Conservation (phyloP, 768 basidiomycete species). For the Paxillus ammoniavirescens region DNA sequence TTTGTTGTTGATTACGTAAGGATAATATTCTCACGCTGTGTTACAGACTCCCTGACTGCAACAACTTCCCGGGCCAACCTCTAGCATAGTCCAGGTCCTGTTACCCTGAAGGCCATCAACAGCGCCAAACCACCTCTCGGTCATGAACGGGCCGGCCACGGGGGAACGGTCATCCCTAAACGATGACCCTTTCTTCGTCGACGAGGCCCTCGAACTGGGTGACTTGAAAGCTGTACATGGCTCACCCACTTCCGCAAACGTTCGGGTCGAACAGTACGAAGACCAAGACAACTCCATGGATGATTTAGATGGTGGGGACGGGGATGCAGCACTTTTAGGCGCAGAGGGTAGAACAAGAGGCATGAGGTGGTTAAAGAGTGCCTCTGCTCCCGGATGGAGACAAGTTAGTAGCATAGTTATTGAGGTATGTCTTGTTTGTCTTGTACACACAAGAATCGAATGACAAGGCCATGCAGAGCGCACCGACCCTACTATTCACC, state of each 20-base stretch:
- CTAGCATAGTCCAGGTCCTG: neutral
- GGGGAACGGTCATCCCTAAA: neutral
- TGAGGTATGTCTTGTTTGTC: conserved; percentile 50
- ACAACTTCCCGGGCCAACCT: no score
- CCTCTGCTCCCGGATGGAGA: conserved; percentile 41
- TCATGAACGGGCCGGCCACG: conserved; percentile 12
- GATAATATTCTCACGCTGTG: conserved; percentile 18
- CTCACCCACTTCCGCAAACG: conserved; percentile 18
- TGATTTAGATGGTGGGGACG: conserved; percentile 37
- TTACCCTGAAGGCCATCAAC: neutral
- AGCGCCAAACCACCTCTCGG: neutral
- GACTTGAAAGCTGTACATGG: conserved; percentile 27
- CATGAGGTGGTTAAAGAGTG: conserved; percentile 17
- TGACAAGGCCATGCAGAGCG: conserved; percentile 51
- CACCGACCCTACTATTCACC: conserved; percentile 83
- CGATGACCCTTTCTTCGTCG: neutral
- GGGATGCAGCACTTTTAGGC: conserved; percentile 44
- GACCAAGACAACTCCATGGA: conserved; percentile 32
- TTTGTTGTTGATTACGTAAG: conserved; percentile 30
- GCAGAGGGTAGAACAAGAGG: conserved; percentile 28
- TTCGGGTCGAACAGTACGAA: conserved; percentile 23
- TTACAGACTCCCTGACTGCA: no score
- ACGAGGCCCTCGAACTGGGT: conserved; percentile 33
- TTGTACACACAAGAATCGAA: neutral
- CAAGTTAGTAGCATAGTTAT: conserved; percentile 63